phyloP scores from a whole-genome alignment of 2,329 filamentous ascomycete genomes.

The Phialophora tarda region DNA sequence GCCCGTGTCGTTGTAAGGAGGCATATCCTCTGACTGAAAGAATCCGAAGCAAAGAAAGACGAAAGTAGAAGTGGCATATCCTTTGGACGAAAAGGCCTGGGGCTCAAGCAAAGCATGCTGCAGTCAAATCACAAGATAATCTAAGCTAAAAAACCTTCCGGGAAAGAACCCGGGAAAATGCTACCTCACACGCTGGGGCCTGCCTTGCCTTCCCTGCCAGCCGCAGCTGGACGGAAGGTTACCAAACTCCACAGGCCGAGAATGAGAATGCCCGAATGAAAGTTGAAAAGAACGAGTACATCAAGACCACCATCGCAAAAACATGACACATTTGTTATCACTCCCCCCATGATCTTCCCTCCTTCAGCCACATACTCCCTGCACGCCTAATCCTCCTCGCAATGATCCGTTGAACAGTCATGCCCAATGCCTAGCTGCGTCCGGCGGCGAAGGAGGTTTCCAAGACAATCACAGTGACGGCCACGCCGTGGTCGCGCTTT shows the following conservation, averaged over 20 bases:
- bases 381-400: background rate
- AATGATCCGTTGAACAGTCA: background rate
- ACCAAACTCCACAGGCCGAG: background rate
- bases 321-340: background rate
- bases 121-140: background rate
- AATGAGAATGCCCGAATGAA: background rate
- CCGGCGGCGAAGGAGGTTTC: background rate
- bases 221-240: background rate
- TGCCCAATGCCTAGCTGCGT: background rate
- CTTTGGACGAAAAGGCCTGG: background rate
- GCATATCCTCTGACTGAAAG: background rate
- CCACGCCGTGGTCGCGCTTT: background rate
- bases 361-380: background rate
- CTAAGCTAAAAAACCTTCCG: background rate
- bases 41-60: background rate
- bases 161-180: background rate
- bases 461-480: background rate
- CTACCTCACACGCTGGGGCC: background rate
- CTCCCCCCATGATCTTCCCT: background rate
- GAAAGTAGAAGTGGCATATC: background rate
- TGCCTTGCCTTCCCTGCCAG: background rate
- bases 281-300: background rate
- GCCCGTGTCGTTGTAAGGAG: slow-evolving; percentile 17
- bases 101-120: background rate
- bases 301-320: background rate